phyloP scores from a whole-genome alignment of 345 rosid species.

The Capsella bursapastoris region DNA sequence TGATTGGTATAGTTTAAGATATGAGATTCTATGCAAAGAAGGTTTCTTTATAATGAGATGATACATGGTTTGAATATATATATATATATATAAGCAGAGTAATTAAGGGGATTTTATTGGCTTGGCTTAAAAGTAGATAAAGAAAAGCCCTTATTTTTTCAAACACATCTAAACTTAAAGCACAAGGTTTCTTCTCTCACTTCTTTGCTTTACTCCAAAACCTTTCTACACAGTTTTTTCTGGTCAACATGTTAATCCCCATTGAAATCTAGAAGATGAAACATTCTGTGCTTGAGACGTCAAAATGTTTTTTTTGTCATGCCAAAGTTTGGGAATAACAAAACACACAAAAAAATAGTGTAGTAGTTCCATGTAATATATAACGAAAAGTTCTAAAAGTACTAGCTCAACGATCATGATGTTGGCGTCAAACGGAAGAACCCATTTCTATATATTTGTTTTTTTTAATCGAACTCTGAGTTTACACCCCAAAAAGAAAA shows the following conservation, averaged over 20 bases:
- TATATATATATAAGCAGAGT: slow-evolving; percentile 68
- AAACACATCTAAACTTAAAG: slow-evolving; percentile 76
- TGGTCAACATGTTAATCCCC: slow-evolving; percentile 45
- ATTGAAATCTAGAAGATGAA: slow-evolving; percentile 21
- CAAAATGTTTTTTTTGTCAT: slow-evolving; percentile 1
- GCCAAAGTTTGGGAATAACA: slow-evolving; percentile 2
- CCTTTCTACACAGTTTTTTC: slow-evolving; percentile 46
- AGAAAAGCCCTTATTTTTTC: slow-evolving; percentile 57
- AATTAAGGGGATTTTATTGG: slow-evolving; percentile 56
- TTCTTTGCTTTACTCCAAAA: slow-evolving; percentile 92
- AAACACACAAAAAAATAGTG: not conserved
- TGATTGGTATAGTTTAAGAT: slow-evolving; percentile 52
- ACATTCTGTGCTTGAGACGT: not conserved
- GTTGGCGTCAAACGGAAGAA: not conserved
- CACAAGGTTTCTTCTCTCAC: slow-evolving; percentile 57
- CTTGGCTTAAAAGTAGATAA: slow-evolving; percentile 97
- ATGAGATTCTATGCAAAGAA: slow-evolving; percentile 31
- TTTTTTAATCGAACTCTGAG: too few relatives aligned
- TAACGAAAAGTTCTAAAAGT: not conserved
- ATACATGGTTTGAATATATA: slow-evolving; percentile 61
- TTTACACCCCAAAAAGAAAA: too few relatives aligned
- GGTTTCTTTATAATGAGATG: slow-evolving; percentile 25
- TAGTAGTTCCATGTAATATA: not conserved
- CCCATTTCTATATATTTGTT: not conserved
- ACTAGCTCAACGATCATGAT: not conserved